Evolutionary conservation across 208 protist species (phyloP).

Genomic region (Trypanosoma melophagium): DNA sequence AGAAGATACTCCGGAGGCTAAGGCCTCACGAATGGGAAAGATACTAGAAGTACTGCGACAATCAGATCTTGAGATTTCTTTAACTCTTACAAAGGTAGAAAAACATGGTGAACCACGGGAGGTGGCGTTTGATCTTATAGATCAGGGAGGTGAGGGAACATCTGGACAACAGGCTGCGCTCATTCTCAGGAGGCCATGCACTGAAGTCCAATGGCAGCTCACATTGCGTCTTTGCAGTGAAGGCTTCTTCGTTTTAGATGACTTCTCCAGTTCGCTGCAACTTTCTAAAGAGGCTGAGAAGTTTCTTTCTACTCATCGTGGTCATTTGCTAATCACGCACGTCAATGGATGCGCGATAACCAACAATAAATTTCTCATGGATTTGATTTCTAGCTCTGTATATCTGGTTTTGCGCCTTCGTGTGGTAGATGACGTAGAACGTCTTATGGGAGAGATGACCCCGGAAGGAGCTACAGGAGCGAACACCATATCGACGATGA

Average conservation of each 20-base stretch:
- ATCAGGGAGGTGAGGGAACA: slow-evolving; percentile 50
- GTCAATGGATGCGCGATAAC: slow-evolving; percentile 41
- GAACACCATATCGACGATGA: not conserved
- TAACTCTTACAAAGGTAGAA: slow-evolving; percentile 10
- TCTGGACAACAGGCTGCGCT: slow-evolving; percentile 55
- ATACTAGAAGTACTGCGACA: slow-evolving; percentile 19
- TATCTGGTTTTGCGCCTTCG: slow-evolving; percentile 38
- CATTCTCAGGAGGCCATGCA: slow-evolving; percentile 49
- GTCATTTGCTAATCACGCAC: slow-evolving; percentile 35
- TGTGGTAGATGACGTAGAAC: slow-evolving; percentile 21
- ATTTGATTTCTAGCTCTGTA: slow-evolving; percentile 25
- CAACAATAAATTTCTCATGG: slow-evolving; percentile 16
- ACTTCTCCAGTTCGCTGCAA: slow-evolving; percentile 26
- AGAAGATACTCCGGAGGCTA: slow-evolving; percentile 12
- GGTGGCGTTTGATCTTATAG: slow-evolving; percentile 48
- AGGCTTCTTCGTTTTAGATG: slow-evolving; percentile 27
- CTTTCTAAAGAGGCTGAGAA: slow-evolving; percentile 51
- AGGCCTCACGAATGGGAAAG: slow-evolving; percentile 29
- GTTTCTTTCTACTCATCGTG: slow-evolving; percentile 43
- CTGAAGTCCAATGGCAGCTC: slow-evolving; percentile 50
- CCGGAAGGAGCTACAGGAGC: not conserved
- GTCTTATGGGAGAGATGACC: slow-evolving; percentile 9
- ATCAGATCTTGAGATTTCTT: slow-evolving; percentile 12
- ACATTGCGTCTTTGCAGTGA: slow-evolving; percentile 22
- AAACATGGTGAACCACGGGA: slow-evolving; percentile 42